Evolutionary conservation across 768 basidiomycete genomes (phyloP), one percentile per base, ranked within the genome.

Genomic region (Phanerochaete sordida): DNA sequence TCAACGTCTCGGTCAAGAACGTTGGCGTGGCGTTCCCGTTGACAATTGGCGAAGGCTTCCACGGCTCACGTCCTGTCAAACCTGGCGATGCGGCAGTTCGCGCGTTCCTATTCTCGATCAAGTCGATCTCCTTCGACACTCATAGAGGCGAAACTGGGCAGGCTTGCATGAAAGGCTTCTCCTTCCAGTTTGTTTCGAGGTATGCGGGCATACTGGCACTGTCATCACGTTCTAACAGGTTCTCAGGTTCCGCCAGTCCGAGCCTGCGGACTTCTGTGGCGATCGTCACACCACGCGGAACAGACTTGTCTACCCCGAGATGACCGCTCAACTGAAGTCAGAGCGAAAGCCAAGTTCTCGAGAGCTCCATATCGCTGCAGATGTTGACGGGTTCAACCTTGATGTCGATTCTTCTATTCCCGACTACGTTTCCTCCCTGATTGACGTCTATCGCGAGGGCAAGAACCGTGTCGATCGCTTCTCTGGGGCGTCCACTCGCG

Each of bases 1-100:
- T 90, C 63, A 74, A 78, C 24, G 74, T 91, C 23, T 75, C 75
- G 15, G 76, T 90, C 58, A 75, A 77, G 28, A 85, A 88, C 64
- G 79, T 98, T 35, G 95, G 95, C n/a, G 83, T 94, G 2, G 95
- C 93, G 5, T 92, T 98, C 66, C 96, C 96, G 0, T 77, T 98
- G 27, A 82, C 81, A 0, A 78, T 86, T 56, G 81, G 85, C 56
- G 79, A 81, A 62, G 80, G 83, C 27, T 74, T 90, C 8, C 82
- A 81, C 56, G 65, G 84, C 33, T 79, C 81, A 28, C 76, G 65
- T 24, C 70, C 74, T 52, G 76, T 74, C 56, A 69, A 69, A 58
- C 72, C 71, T 43, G 78, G 81, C 55, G 73, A 70, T 19, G 63
- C 72, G 9, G 74, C 83, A 31, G 81, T 91, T 31, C 84, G 86